phyloP scores from a whole-genome alignment of 1,284 basidiomycete species.

The Exobasidium cylindrosporum region DNA sequence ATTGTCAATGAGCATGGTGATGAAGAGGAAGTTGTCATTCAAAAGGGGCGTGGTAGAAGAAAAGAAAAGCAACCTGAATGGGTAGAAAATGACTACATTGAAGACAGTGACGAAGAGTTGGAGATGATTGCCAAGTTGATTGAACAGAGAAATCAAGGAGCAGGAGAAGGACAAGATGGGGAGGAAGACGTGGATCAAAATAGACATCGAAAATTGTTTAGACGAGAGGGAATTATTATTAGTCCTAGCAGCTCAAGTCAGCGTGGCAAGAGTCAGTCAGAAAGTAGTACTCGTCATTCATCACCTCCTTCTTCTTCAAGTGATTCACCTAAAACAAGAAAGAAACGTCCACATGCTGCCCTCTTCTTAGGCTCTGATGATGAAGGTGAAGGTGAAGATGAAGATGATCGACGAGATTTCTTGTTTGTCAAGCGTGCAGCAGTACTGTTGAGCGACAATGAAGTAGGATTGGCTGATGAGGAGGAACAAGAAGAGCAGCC shows the following conservation, averaged over 20 bases:
- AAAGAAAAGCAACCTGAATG: constrained; percentile 15
- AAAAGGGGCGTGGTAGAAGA: background rate
- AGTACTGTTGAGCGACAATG: background rate
- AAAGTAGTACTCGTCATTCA: background rate
- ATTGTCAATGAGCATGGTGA: constrained; percentile 24
- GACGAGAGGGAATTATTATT: background rate
- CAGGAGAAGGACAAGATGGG: background rate
- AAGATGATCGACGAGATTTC: too few relatives aligned
- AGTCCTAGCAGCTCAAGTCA: background rate
- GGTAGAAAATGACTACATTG: constrained; percentile 40
- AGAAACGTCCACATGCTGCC: background rate
- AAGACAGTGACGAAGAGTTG: constrained; percentile 48
- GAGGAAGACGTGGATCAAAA: background rate
- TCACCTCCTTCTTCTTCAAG: background rate
- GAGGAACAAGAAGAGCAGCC: background rate
- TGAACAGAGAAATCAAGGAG: background rate
- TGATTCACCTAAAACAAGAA: background rate
- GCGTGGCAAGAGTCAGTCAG: background rate
- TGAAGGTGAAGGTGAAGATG: background rate
- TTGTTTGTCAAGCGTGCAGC: too few relatives aligned
- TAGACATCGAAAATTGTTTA: background rate
- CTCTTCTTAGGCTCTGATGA: background rate
- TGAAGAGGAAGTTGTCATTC: constrained; percentile 26
- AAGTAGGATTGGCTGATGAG: background rate
- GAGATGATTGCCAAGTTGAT: constrained; percentile 6